Evolutionary conservation across 2,329 filamentous ascomycete species (phyloP).

Genomic region (Akanthomyces uredinophilus): DNA sequence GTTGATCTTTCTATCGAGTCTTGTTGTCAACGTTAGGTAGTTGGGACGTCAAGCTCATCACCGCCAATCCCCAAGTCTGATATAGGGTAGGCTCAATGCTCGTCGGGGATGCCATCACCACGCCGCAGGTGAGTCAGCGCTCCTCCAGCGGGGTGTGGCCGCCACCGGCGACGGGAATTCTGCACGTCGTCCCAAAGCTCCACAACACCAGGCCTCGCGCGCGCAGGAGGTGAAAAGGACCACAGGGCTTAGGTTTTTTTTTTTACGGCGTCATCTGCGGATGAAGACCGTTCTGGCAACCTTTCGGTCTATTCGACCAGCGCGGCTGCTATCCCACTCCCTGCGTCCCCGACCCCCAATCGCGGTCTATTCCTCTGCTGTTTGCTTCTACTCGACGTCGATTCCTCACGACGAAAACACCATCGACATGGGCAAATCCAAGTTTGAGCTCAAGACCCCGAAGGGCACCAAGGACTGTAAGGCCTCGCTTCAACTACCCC

Average conservation of each 20-base stretch:
- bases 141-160: conserved; percentile 1
- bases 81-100: background rate
- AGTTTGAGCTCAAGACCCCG: conserved; percentile 75
- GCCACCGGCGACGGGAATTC: conserved; percentile 1
- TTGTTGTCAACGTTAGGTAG: too few species aligned
- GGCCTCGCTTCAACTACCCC: conserved; percentile 12
- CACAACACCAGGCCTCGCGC: conserved; percentile 14
- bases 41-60: too few species aligned
- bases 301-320: conserved; percentile 15
- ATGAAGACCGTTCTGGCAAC: conserved; percentile 15
- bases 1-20: too few species aligned
- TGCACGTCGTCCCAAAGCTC: conserved; percentile 13
- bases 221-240: conserved; percentile 11
- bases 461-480: conserved; percentile 85
- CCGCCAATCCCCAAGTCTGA: too few species aligned
- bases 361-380: conserved; percentile 1
- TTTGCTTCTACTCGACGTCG: conserved; percentile 3
- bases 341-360: conserved; percentile 2
- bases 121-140: conserved; percentile 5
- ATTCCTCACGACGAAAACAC: conserved; percentile 10
- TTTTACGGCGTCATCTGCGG: conserved; percentile 12
- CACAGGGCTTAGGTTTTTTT: conserved; percentile 15
- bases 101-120: background rate
- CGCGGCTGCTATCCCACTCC: conserved; percentile 8
- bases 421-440: conserved; percentile 36